A percentile compares a stretch with the other conserved stretches of the same genome.
Evolutionary conservation across 768 basidiomycete species (phyloP).

Genomic region (Hortiboletus flavorubellus): DNA sequence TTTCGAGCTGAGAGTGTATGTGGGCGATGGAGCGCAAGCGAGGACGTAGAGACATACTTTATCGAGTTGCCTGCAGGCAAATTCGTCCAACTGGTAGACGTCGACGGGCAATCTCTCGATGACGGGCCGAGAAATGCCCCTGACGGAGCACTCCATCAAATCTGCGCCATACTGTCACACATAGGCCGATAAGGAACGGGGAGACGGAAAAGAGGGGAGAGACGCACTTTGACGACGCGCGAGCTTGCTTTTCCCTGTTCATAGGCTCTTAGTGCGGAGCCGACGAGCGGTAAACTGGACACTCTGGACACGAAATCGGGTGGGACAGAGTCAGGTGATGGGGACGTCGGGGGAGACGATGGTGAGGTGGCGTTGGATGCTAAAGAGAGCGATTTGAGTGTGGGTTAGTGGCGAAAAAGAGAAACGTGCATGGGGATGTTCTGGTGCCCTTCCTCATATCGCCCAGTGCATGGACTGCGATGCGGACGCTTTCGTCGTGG

Average conservation of each 20-base stretch:
- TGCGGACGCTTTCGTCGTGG: conserved; percentile 74
- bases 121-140: conserved; percentile 76
- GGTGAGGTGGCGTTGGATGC: conserved; percentile 13
- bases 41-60: conserved; percentile 44
- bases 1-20: conserved; percentile 39
- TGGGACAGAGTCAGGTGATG: conserved; percentile 7
- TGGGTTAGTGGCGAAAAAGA: neutral
- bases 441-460: conserved; percentile 63
- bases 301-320: conserved; percentile 52
- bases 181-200: conserved; percentile 8
- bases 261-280: conserved; percentile 68
- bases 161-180: conserved; percentile 74
- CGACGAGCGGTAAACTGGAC: conserved; percentile 68
- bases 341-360: conserved; percentile 12
- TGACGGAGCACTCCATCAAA: conserved; percentile 83
- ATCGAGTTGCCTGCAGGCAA: conserved; percentile 86
- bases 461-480: conserved; percentile 72
- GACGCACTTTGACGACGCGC: conserved; percentile 74
- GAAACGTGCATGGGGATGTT: conserved; percentile 14
- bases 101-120: conserved; percentile 74
- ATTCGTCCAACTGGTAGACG: conserved; percentile 76
- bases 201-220: neutral
- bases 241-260: conserved; percentile 83
- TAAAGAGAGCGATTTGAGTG: neutral
- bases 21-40: neutral